Conservation (phyloP, 139 green algal species). For the Chlamydomonas sp. region DNA sequence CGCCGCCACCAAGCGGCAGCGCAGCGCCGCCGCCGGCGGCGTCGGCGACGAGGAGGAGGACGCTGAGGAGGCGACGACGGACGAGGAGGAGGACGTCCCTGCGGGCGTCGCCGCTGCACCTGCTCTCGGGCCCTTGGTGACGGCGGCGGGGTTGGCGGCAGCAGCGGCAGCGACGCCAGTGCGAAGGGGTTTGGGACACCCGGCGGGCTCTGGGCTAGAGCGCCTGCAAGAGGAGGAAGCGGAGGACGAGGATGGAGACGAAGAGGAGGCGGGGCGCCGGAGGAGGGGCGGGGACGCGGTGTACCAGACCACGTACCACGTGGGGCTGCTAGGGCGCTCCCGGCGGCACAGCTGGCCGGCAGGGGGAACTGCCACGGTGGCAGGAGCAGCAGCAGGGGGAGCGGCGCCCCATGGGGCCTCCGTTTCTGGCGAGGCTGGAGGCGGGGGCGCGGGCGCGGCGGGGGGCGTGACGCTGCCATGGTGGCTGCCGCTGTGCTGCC, state of each 20-base stretch:
- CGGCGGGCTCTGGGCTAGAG: too few relatives aligned
- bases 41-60: neutral
- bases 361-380: neutral
- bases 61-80: neutral
- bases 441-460: neutral
- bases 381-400: neutral
- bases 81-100: neutral
- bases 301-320: too few relatives aligned
- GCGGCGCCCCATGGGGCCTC: too few relatives aligned
- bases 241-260: too few relatives aligned
- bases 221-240: too few relatives aligned
- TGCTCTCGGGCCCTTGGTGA: neutral
- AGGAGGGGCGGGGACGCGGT: too few relatives aligned
- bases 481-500: constrained; percentile 28
- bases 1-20: neutral
- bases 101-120: neutral
- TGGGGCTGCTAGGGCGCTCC: neutral
- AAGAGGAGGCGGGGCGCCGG: too few relatives aligned
- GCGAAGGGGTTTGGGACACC: too few relatives aligned
- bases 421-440: neutral
- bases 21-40: neutral
- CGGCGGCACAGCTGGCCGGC: neutral
- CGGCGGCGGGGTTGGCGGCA: too few relatives aligned
- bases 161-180: too few relatives aligned
- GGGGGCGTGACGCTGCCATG: neutral